Base-by-base conservation (phyloP, 441 rosid genomes). In the Flueggea neowawraea region DNA sequence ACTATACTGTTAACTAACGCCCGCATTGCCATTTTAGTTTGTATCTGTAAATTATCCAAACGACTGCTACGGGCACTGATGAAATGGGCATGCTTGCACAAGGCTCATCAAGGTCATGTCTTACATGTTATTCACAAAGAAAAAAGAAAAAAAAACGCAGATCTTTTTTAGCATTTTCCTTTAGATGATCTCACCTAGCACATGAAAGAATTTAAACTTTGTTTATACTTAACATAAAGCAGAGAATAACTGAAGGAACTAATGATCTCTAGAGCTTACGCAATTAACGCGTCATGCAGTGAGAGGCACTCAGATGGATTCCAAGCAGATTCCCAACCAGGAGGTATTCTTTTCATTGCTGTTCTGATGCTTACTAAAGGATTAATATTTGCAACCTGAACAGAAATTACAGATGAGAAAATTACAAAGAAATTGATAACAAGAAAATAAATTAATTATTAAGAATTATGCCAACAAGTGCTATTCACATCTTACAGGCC, bases 321-420 rank as follows among this genome's bases (percentile, higher is more conserved):
- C 98, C 98, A 94, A 58, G 96, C 75, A 65, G 64, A 66, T 63
- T 73, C 70, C 95, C 95, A 84, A 55, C 91, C 87, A 15, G 75
- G 85, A 59, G 97, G 96, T 71, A 72, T 70, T 71, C 98, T 76
- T 75, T 89, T 82, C 73, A 87, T 82, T 17, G 93, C 91, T 10
- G 95, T 79, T 70, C 67, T 81, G 57, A 90, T 82, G 76, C 85
- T 82, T 16, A 69, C 71, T 69, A 94, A 68, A 4, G 97, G 97
- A 79, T 87, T 80, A 39, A 86, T 82, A 54, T 85, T 79, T 52
- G 54, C 75, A 33, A 90, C 95, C 98, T 93, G 69, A 49, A 73
- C 67, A 33, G 69, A 57, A 54, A 58, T 45, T n/a, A 15, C 61
- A 32, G 12, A 45, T 52, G 36, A 43, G 55, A 58, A 56, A 61